Conservation (phyloP, 768 basidiomycete species). For the Gloeopeniophorella convolvens region DNA sequence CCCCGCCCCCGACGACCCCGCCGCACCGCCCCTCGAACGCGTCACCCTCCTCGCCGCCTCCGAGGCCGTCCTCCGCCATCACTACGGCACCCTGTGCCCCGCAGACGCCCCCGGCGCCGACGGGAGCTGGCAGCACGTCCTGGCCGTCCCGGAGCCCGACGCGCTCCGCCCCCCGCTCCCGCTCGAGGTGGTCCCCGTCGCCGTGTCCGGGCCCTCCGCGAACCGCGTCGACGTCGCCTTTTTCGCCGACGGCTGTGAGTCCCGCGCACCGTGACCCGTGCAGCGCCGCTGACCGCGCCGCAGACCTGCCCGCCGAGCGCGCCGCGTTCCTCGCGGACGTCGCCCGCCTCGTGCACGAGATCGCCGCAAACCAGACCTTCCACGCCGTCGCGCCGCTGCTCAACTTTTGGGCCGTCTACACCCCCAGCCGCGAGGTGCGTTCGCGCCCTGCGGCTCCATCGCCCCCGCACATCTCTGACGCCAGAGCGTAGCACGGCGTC, state of each 20-base stretch:
- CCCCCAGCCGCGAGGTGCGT: constrained; percentile 63
- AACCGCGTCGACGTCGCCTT: constrained; percentile 74
- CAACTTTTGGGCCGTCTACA: constrained; percentile 78
- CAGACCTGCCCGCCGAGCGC: constrained; percentile 52
- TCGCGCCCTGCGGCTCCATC: background rate
- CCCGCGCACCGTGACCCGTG: background rate
- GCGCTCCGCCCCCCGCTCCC: constrained; percentile 29
- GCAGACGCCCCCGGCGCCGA: too few relatives aligned
- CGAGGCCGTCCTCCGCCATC: background rate
- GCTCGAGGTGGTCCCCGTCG: constrained; percentile 50
- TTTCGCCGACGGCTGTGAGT: constrained; percentile 73
- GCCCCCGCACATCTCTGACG: background rate
- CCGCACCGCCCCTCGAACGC: background rate
- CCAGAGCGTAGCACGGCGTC: constrained; percentile 52
- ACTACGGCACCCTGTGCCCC: constrained; percentile 3
- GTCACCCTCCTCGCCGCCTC: constrained; percentile 1
- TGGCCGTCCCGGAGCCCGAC: background rate
- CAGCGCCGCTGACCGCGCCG: too few relatives aligned
- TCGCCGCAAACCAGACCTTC: constrained; percentile 71
- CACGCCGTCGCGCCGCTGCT: constrained; percentile 67
- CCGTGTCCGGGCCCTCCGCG: constrained; percentile 50
- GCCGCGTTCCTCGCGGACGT: constrained; percentile 64
- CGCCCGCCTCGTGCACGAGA: constrained; percentile 55
- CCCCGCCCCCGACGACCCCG: background rate
- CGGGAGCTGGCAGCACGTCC: constrained; percentile 8